Evolutionary conservation across 495 filamentous ascomycete species (phyloP).

Genomic region (Hypoxylon fuscum): DNA sequence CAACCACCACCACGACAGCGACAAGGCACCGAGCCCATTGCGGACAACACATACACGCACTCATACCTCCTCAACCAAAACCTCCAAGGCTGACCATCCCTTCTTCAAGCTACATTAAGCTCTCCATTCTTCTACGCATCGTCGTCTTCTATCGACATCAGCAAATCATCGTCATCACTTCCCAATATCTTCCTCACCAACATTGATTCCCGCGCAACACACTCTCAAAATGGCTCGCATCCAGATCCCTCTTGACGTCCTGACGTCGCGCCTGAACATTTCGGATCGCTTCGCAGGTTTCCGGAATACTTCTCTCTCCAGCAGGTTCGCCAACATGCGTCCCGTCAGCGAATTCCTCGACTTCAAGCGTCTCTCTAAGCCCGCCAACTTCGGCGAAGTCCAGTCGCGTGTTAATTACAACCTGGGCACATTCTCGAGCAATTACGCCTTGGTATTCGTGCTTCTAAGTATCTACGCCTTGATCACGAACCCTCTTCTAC

Average conservation of each 20-base stretch:
- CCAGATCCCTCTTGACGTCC: constrained; percentile 86
- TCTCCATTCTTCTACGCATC: background rate
- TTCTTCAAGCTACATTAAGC: background rate
- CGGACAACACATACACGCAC: constrained; percentile 9
- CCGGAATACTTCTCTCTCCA: constrained; percentile 75
- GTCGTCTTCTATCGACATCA: background rate
- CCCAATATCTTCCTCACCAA: background rate
- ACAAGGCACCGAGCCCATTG: no score
- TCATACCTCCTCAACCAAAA: constrained; percentile 6
- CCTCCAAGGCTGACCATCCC: background rate
- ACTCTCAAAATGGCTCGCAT: constrained; percentile 94
- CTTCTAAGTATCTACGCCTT: constrained; percentile 97
- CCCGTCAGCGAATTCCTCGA: constrained; percentile 95
- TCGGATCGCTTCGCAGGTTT: constrained; percentile 76
- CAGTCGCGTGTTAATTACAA: constrained; percentile 98
- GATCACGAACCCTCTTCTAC: constrained; percentile 80
- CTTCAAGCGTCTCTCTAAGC: constrained; percentile 93
- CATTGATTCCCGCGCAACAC: no score
- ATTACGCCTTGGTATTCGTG: constrained; percentile 91
- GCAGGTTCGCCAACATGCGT: constrained; percentile 90
- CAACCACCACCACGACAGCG: constrained; percentile 13
- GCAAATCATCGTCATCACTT: background rate
- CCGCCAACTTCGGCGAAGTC: constrained; percentile 85
- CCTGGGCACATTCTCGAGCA: constrained; percentile 95
- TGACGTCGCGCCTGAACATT: constrained; percentile 90